Base-by-base conservation (phyloP, 257 asterid genomes). In the Nicotiana attenuata region DNA sequence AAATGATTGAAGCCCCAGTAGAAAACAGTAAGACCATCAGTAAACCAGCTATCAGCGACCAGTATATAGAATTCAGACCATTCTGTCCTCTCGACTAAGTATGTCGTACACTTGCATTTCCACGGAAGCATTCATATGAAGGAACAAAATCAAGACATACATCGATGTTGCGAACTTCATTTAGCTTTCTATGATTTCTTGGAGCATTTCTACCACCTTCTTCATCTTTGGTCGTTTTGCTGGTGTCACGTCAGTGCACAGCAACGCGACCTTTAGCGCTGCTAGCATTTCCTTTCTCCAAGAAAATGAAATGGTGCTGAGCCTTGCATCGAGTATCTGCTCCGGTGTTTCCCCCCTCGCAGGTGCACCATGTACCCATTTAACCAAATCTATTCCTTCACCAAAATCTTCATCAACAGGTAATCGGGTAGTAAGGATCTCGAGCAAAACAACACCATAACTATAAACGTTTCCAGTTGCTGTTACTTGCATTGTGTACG, bases 281-380 rank as follows among this genome's bases (percentile, higher is more conserved):
- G 98, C 91, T 47, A 96, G 96, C 99, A 96, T 96, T 85, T 96
- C 98, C 65, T 92, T 96, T 78, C 99, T 94, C 94, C 99, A 96
- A 79, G 88, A 92, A 75, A 96, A 96, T 0, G 98, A 94, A 10
- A 94, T 87, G 1, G 98, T 96, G 88, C 99, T 96, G 11, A 94
- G 93, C 91, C 83, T 89, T 24, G 97, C 87, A 80, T 96, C 99
- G 26, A 96, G 99, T 77, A 96, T 96, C 92, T 94, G 98, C 89
- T 96, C 99, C 0, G 99, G 99, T 15, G 99, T 96, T 85, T 96
- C 99, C 57, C 98, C 98, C 56, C 99, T 88, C 45, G 86, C 73
- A 1, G 97, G 93, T 10, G 99, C 99, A 5, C 91, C 88, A 47
- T 93, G 98, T 79, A 96, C 99, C 99, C 99, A 96, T 84, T 92